Percentiles rank a stretch among this genome's conserved stretches.
Conservation (phyloP, 257 asterid genomes). For the Penstemon davidsonii region DNA sequence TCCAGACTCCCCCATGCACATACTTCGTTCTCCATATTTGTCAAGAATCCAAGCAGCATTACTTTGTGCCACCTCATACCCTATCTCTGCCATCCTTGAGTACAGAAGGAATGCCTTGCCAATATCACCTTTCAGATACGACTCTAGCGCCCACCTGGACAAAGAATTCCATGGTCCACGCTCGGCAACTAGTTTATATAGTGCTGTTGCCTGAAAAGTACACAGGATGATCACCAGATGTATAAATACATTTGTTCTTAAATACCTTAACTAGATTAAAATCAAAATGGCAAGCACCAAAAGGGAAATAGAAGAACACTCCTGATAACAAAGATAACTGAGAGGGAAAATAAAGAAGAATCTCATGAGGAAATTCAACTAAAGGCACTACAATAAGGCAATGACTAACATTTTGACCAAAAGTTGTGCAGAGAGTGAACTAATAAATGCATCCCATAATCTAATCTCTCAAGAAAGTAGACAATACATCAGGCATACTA, state of each 20-base stretch:
- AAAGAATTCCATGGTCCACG: slow-evolving; percentile 99
- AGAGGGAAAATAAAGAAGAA: neutral
- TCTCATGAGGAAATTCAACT: neutral
- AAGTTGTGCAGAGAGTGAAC: neutral
- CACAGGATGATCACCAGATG: neutral
- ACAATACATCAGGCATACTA: neutral
- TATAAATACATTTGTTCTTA: neutral
- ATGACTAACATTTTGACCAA: neutral
- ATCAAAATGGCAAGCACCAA: slow-evolving; percentile 4
- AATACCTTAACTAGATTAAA: neutral
- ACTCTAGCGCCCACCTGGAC: slow-evolving; percentile 97
- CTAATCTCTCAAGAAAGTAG: neutral
- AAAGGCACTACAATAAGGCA: slow-evolving; percentile 1
- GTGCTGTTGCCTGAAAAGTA: slow-evolving; percentile 77
- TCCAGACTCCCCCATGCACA: slow-evolving; percentile 93
- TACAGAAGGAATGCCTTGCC: slow-evolving; percentile 87
- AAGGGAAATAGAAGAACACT: neutral
- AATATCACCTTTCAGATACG: slow-evolving; percentile 88
- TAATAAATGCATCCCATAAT: slow-evolving; percentile 6
- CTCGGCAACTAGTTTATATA: slow-evolving; percentile 91
- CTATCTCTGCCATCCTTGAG: slow-evolving; percentile 95
- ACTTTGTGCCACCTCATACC: slow-evolving; percentile 99
- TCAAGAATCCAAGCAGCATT: slow-evolving; percentile 99
- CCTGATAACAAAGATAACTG: neutral
- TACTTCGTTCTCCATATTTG: slow-evolving; percentile 80